Evolutionary conservation across 768 basidiomycete genomes (phyloP), one percentile per base, ranked within the genome.

Genomic region (Hericium coralloides): DNA sequence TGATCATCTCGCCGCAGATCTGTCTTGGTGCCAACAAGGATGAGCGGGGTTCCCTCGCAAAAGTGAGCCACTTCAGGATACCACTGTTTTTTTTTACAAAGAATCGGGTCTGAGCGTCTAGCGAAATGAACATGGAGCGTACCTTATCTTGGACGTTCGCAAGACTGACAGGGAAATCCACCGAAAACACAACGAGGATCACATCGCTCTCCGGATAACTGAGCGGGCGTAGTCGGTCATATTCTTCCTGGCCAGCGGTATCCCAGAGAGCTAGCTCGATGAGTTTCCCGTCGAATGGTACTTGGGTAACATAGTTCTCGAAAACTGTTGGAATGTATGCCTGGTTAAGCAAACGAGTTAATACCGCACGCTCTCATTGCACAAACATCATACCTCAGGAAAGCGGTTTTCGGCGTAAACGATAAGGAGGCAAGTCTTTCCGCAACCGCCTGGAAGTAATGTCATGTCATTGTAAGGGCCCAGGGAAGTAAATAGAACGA

Each of bases 231-330:
- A 94, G 79, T 60, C 89, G 80, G 70, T 95, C 92, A 71, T 97
- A 98, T 74, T 98, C 94, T 72, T 98, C 94, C 70, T 97, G 94
- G 25, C 94, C 94, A 0, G 94, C 94, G 1, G 94, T 98, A 72
- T 98, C 94, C 93, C 95, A 99, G 17, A 99, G 78, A n/a, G 97
- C 95, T 45, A 99, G 81, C 67, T 97, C 92, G 59, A 99, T 84
- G 18, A 89, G 76, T 72, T 93, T 94, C 56, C 87, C 85, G 23
- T 95, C 92, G 65, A 87, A 92, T 51, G 83, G 76, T 38, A 94
- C 87, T 61, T 89, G 84, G 12, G 89, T 92, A 55, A 92, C 89
- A 66, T 93, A 94, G 78, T 92, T 94, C 71, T 95, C 92, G 69
- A 95, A 95, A 10, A 95, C 92, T 20, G 92, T 94, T 31, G 92